Base-by-base conservation (phyloP, 495 filamentous ascomycete species). In the Penicillium riverlandense region DNA sequence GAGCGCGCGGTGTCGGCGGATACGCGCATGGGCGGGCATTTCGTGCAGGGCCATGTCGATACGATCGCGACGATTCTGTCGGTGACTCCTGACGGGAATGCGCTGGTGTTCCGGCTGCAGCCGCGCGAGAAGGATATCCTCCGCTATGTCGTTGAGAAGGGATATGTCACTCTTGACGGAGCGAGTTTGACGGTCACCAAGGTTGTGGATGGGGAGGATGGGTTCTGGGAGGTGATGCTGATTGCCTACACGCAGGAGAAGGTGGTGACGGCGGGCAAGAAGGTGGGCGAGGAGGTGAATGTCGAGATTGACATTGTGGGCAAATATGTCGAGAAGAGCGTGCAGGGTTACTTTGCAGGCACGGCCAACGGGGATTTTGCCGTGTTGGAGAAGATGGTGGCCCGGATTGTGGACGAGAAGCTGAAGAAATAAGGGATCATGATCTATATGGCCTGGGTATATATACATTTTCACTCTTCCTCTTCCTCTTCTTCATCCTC, bases 241-340 rank as follows among this genome's bases (percentile, higher is more conserved):
- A 95, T 99, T 63, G 80, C 87, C n/a, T 99, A 99, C 56, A 96
- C 94, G 33, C 94, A 96, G 71, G 89, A 90, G 68, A 82, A 83
- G 63, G 80, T 97, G 30, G 88, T 96, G 2, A 86, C 85, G 45
- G 88, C 85, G 8, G 66, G 61, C 9, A 97, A 99, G 76, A 71
- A 75, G 62, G 65, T 71, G n/a, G 90, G 94, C 1, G 89, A 96
- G 6, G 74, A 78, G 40, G 89, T 97, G 29, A 99, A 99, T 63
- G 83, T 97, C 12, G 94, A 99, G 75, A 95, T 97, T 40, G 94
- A 99, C 64, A 90, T 96, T 74, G 83, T 96, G 52, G 94, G 91
- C 5, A 99, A 99, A 76, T 96, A 97, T 61, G 90, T 96, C 13
- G 94, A 96, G 80, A 99, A 96, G 80, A 89, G 86, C 46, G 82